Evolutionary conservation across 139 green algal genomes (phyloP), one percentile per base, ranked within the genome.

Genomic region (Limnomonas spitsbergensis): DNA sequence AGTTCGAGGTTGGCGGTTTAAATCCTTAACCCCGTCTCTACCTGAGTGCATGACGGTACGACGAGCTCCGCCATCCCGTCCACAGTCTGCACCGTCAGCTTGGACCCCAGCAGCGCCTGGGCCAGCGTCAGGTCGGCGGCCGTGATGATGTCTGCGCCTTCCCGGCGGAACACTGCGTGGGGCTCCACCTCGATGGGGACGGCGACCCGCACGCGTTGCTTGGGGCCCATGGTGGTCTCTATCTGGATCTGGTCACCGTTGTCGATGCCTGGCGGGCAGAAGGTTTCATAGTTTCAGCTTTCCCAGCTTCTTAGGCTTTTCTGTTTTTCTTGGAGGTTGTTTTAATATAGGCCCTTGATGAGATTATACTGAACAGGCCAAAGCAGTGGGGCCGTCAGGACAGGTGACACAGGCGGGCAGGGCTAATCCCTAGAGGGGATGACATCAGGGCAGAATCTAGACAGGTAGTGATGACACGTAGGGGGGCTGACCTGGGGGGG

Each of bases 41-140:
- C 74, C 53, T 71, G 61, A n/a, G 75, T 75, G 38, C 75, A 53
- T 39, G 75, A 4, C 1, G 82, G 82, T 34, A 87, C 78, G 4
- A 54, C 56, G 34, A 87, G 53, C 39, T 87, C 78, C 40, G 78
- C 78, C n/a, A 36, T 37, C 27, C 82, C 82, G 29, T 87, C 82
- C 7, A 87, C 71, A 9, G 82, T 87, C 2, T 74, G 78, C 4
- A 87, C 82, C 2, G 69, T 77, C 0, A 81, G 14, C 2, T 37
- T 40, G 14, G 81, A 68, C 6, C 82, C 82, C 34, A 87, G 69
- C 75, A 87, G 56, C 36, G 82, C 78, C 31, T 74, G 68, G 7
- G 36, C 4, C 68, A 74, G 36, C 3, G 7, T 74, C 35, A 74
- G 68, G 26, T 42, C 29, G 26, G 68, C 68, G 35, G 36, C 24